Evolutionary conservation across 805 yeast species (phyloP), one percentile per base, ranked within the genome.

Genomic region (Saccharomycopsis sp.): DNA sequence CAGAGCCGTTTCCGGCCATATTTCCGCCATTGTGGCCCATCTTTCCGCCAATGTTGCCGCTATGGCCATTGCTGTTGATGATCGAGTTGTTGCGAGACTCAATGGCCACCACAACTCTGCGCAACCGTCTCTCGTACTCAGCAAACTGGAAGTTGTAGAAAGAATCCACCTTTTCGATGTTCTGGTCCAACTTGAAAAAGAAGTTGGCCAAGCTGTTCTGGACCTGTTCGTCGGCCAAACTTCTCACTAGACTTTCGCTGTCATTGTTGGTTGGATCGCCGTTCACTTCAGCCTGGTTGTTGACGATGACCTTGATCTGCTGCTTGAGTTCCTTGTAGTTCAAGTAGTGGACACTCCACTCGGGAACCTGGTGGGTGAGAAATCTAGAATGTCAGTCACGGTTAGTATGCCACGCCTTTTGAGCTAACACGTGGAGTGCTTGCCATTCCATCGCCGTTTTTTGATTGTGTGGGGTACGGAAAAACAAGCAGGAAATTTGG

Each of bases 311-410:
- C 69, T 89, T 89, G 71, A 92, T 88, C 65, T 82, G 81, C 66
- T 87, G 84, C 74, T 92, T 92, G 64, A 92, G 76, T 53, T 79
- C 82, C 70, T 91, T 92, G 72, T 92, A 92, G 72, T 89, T 87
- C 77, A 92, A 80, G 67, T 92, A 92, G 65, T 79, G 79, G 58
- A 81, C 80, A 53, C 79, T 77, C 98, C 98, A 92, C 71, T 91
- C 97, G 2, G 97, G 97, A 58, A 91, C 90, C 75, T 91, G 96
- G 71, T 92, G 96, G 52, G 87, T 77, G 34, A 83, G 73, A 63
- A 89, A 76, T 29, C 77, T 74, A 52, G 59, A 52, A 14, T 2
- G 23, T 40, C 37, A 53, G 53, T 18, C 2, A 51, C 40, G 37
- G 37, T 29, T 29, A 47, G 44, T 34, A 48, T n/a, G n/a, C n/a